Evolutionary conservation across 202 grass and related monocot genomes (phyloP), one percentile per base, ranked within the genome.

Genomic region (Zizania palustris): DNA sequence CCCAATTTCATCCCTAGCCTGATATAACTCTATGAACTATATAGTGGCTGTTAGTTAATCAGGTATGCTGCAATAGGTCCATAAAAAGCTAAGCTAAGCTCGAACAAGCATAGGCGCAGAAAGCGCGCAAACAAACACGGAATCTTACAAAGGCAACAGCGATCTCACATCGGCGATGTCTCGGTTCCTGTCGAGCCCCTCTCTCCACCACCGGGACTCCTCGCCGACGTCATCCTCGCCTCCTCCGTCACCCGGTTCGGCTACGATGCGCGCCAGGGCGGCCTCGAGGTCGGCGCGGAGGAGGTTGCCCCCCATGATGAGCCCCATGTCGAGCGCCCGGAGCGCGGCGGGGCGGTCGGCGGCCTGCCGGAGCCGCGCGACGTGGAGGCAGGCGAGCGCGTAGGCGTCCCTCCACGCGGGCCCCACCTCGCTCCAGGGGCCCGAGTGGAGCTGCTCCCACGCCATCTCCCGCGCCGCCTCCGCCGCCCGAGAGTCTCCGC

Each of bases 381-480:
- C 89, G 50, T 88, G 82, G 73, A 97, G 86, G 86, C 94, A 97
- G 39, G 94, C 82, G 82, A 97, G 90, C 65, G 91, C 86, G 80
- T 97, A 97, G 45, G 94, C 94, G 74, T 93, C 94, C 83, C 91
- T 41, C 94, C 94, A 97, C 0, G 89, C 73, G 40, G 56, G 9
- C 42, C 84, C 91, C 14, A 97, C 91, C 76, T 92, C 85, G 82
- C 66, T 76, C 89, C 94, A 93, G 6, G 91, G 94, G 15, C 94
- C 91, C 18, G 85, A 92, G 89, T 97, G 94, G 43, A 97, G 91
- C 76, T 97, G 94, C 89, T 94, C 94, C 94, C 94, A 97, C 20
- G 91, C 89, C 89, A 97, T 97, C 86, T 97, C 95, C 33, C 87
- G 84, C 35, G 91, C 89, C 43, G 85, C 94, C 91, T 97, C 91